A percentile compares a stretch with the other conserved stretches of the same genome.
phyloP scores from a whole-genome alignment of 164 flowering plant genomes.

The Paratinospora sagittata region DNA sequence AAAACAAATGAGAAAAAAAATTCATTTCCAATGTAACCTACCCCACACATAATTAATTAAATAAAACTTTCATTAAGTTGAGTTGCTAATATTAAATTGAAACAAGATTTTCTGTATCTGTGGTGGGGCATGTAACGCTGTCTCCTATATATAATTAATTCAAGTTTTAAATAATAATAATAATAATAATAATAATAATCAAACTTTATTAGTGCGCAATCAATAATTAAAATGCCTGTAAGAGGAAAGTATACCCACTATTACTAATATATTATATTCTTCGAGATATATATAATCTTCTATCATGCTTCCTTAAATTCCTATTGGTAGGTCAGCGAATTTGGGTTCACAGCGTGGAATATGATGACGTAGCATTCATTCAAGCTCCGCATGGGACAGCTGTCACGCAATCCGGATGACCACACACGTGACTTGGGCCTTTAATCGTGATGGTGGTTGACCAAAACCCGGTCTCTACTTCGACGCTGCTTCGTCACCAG shows the following conservation, averaged over 20 bases:
- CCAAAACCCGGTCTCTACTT: too few relatives aligned
- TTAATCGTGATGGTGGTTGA: not conserved
- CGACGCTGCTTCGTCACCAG: too few relatives aligned
- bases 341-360: not conserved
- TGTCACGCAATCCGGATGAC: not conserved
- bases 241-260: not conserved
- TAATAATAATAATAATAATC: not conserved
- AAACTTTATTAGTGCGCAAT: slow-evolving; percentile 1
- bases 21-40: too few relatives aligned
- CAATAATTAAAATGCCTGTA: not conserved
- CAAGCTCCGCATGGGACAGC: too few relatives aligned
- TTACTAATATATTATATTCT: too few relatives aligned
- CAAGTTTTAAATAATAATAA: not conserved
- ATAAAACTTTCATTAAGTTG: too few relatives aligned
- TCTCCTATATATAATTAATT: not conserved
- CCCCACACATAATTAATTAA: too few relatives aligned
- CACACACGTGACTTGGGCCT: not conserved
- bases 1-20: too few relatives aligned
- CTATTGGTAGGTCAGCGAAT: not conserved
- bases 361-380: not conserved
- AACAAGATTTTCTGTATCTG: not conserved
- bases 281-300: not conserved
- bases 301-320: not conserved
- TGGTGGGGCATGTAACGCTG: not conserved
- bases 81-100: too few relatives aligned